Evolutionary conservation across 2,329 filamentous ascomycete genomes (phyloP), one percentile per base, ranked within the genome.

Genomic region (Bipolaris victoriae): DNA sequence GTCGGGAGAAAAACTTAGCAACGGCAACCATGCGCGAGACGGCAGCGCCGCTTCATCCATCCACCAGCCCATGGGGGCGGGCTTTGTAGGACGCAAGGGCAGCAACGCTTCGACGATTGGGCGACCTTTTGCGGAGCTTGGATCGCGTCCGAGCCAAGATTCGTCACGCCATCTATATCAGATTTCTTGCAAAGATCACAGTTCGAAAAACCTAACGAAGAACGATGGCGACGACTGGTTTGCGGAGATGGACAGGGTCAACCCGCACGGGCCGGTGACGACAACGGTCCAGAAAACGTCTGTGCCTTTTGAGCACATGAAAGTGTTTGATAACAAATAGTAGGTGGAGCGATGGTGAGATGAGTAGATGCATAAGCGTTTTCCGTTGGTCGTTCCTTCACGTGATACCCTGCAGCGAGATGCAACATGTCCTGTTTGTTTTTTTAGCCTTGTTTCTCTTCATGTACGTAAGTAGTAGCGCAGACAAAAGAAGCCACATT

Each of bases 91-190:
- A 5, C 65, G 70, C 15, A 52, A 46, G 20, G 10, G 41, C 29
- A 63, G 61, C 41, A 60, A 56, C 16, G 44, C 64, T 1, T 61
- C 64, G 5, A 63, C 63, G 1, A 40, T 60, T 13, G 64, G 67
- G 20, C 45, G 44, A 7, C 61, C 55, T 11, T 58, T 65, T 6
- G 52, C 49, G 13, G 53, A 57, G 1, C 41, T 64, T 29, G 61
- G 57, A n/a, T 46, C 51, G 1, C 65, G 70, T n/a, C 15, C 53
- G 5, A 71, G 69, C 3, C 61, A 68, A 13, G 72, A 75, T 1
- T 73, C 70, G 4, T 58, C 65, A 37, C 65, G 61, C 36, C 61
- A 66, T n/a, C 55, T 75, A 18, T 62, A 61, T 36, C 62, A 46
- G 10, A 45, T 55, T 0, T 20, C 50, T 7, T 62, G 47, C 31